phyloP scores from a whole-genome alignment of 192 early-diverging fungal species.

The Coemansia erecta region DNA sequence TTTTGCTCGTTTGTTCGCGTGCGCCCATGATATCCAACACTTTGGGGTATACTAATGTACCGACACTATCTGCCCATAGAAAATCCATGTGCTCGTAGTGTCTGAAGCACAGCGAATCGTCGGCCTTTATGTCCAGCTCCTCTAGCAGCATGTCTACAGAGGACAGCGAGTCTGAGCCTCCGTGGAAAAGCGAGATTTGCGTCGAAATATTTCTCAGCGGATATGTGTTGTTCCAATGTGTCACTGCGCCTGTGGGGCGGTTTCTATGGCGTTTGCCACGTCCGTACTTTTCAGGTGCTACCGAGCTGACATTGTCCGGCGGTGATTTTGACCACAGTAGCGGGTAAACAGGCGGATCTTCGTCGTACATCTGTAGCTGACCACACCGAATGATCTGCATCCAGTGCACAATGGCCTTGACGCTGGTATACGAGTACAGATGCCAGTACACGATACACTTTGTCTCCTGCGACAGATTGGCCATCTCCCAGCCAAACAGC shows the following conservation, averaged over 20 bases:
- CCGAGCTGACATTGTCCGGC: neutral
- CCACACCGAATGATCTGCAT: constrained; percentile 91
- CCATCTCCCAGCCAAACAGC: constrained; percentile 81
- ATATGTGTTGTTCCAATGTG: constrained; percentile 58
- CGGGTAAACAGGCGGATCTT: constrained; percentile 60
- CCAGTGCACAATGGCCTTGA: constrained; percentile 92
- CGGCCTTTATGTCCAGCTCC: constrained; percentile 42
- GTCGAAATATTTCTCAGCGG: constrained; percentile 67
- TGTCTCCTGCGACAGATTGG: constrained; percentile 65
- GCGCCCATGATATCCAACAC: constrained; percentile 36
- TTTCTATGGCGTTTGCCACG: neutral
- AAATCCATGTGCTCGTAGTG: constrained; percentile 82
- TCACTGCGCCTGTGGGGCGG: constrained; percentile 53
- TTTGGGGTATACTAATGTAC: constrained; percentile 41
- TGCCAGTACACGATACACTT: constrained; percentile 83
- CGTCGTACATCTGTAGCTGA: constrained; percentile 92
- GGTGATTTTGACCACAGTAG: constrained; percentile 22
- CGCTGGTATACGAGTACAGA: constrained; percentile 85
- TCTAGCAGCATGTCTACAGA: constrained; percentile 64
- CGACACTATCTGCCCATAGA: constrained; percentile 53
- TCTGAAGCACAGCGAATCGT: constrained; percentile 58
- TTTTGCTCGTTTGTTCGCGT: constrained; percentile 11
- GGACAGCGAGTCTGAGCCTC: constrained; percentile 80
- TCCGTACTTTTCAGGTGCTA: neutral
- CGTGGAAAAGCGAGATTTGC: constrained; percentile 90